Base-by-base conservation (phyloP, 2,329 filamentous ascomycete genomes). In the Pseudocercospora cruenta region DNA sequence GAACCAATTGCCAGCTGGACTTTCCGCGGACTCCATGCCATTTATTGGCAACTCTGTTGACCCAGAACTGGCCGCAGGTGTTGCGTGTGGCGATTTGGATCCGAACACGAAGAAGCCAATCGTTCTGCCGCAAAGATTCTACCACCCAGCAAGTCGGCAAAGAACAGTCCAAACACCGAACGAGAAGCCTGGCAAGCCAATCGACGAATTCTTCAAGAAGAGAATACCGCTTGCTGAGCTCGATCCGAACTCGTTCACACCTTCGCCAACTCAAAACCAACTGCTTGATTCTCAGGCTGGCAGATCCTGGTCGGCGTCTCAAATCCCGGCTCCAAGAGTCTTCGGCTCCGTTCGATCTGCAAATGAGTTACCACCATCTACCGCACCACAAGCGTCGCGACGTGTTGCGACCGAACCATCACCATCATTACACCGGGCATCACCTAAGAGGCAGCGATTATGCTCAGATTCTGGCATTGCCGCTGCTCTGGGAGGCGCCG, bases 41-140 rank as follows among this genome's bases (percentile, higher is more conserved):
- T 98, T 91, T 73, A 92, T 99, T 69, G 96, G 95, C 31, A 82
- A 85, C 21, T 84, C 68, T 58, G 72, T 74, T 33, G 74, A 77
- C 7, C 81, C 89, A 1, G 83, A 89, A 58, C 78, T 92, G 65
- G 93, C 94, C 7, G 83, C 84, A 59, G 89, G 88, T 5, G 90
- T 99, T 65, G 93, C 95, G 24, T 82, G 78, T 43, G 95, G 95
- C 39, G 91, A 97, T 71, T 79, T 97, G 54, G 90, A 98, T 77
- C 95, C 95, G 1, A 95, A 94, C 71, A 96, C 93, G 1, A 98
- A 97, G 78, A 78, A 89, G 66, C 85, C 84, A 2, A 84, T 89
- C 57, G 69, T 76, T 24, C 65, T 85, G 12, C 78, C 79, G 59
- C 76, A 75, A 19, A 65, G 68, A 60, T 71, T 71, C 64, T 69